Percentiles rank a stretch among this genome's conserved stretches.
Conservation (phyloP, 768 basidiomycete species). For the Termitomyces bulborhizus region DNA sequence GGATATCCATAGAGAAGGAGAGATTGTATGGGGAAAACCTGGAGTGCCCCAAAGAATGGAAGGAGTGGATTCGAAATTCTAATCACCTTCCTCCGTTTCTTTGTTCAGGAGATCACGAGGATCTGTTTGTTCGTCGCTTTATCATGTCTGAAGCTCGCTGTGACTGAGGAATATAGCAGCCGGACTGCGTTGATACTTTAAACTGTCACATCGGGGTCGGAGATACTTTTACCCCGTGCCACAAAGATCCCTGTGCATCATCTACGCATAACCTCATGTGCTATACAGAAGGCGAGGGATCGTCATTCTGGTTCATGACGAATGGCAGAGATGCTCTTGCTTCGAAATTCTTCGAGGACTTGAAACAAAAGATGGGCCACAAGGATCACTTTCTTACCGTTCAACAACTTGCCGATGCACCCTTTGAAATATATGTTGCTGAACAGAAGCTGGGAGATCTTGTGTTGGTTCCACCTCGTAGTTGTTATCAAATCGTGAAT, state of each 20-base stretch:
- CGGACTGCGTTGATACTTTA: constrained; percentile 54
- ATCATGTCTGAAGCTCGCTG: background rate
- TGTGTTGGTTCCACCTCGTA: constrained; percentile 74
- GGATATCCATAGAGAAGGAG: constrained; percentile 38
- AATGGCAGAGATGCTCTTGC: constrained; percentile 51
- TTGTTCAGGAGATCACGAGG: constrained; percentile 43
- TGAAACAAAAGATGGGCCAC: constrained; percentile 61
- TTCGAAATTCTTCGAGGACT: constrained; percentile 49
- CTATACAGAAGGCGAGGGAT: constrained; percentile 64
- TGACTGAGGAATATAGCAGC: constrained; percentile 23
- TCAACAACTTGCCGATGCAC: constrained; percentile 57
- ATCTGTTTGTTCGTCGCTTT: constrained; percentile 42
- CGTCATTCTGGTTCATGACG: constrained; percentile 88
- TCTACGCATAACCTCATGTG: constrained; percentile 89
- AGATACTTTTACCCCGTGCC: constrained; percentile 79
- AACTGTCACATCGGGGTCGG: constrained; percentile 83
- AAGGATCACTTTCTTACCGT: constrained; percentile 61
- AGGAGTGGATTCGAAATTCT: constrained; percentile 45
- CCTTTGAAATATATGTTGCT: constrained; percentile 62
- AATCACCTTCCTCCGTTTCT: constrained; percentile 48
- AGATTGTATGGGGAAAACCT: constrained; percentile 75
- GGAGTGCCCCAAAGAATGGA: constrained; percentile 62
- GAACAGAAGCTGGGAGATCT: constrained; percentile 76
- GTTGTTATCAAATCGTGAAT: constrained; percentile 83
- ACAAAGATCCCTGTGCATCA: constrained; percentile 80